Percentiles rank a stretch among this genome's conserved stretches.
Evolutionary conservation across 768 basidiomycete species (phyloP).

Genomic region (Boletus rex-veris): DNA sequence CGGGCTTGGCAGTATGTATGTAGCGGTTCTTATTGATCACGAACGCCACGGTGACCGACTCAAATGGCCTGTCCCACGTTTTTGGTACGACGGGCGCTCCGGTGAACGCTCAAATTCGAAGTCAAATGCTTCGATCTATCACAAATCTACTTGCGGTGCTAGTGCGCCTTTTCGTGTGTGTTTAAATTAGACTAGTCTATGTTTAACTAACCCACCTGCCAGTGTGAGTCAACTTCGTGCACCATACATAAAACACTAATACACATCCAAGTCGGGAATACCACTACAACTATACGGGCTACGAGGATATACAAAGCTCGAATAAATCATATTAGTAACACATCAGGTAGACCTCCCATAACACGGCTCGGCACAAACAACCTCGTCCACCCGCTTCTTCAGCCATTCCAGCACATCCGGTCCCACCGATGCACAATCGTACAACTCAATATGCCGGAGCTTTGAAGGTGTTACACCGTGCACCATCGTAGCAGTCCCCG

Average conservation of each 20-base stretch:
- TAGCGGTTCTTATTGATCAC: neutral
- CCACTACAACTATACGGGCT: neutral
- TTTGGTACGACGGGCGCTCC: neutral
- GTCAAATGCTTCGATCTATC: slow-evolving; percentile 9
- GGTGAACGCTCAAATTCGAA: neutral
- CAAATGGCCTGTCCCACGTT: neutral
- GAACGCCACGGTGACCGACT: neutral
- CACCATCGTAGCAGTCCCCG: slow-evolving; percentile 32
- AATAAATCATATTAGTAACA: neutral
- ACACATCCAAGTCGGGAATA: slow-evolving; percentile 9
- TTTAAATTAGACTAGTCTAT: too few species aligned
- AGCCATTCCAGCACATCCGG: slow-evolving; percentile 71
- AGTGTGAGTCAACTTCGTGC: too few species aligned
- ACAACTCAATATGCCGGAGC: slow-evolving; percentile 56
- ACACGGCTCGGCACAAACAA: slow-evolving; percentile 57
- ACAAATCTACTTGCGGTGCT: slow-evolving; percentile 11
- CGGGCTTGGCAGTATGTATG: too few species aligned
- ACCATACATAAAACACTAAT: slow-evolving; percentile 18
- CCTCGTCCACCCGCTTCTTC: slow-evolving; percentile 55
- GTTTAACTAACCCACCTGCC: too few species aligned
- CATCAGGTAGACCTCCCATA: slow-evolving; percentile 39
- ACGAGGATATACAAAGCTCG: slow-evolving; percentile 3
- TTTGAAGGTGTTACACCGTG: slow-evolving; percentile 50
- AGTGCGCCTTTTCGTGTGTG: slow-evolving; percentile 1
- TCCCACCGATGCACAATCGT: slow-evolving; percentile 63